Evolutionary conservation across 176 grass and related monocot species (phyloP), one percentile per base, ranked within the genome.

Genomic region (Typha latifolia): DNA sequence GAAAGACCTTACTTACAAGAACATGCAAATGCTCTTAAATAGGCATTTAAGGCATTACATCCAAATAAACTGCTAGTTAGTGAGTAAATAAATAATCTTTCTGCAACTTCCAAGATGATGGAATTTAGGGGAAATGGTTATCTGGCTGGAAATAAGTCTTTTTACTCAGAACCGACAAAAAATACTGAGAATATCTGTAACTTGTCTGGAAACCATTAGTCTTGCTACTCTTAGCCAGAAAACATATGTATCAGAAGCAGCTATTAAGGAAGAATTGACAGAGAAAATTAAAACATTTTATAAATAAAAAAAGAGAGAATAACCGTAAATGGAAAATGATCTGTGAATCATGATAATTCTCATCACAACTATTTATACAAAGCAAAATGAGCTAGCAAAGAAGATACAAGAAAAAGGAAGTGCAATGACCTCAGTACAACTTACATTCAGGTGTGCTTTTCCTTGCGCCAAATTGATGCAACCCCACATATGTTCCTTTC

Each of bases 391-490:
- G 23, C 31, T 71, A 14, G 62, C 47, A 19, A 12, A 21, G 51
- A 62, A 76, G 20, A 49, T 79, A 12, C 29, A 1, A 0, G 66
- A 59, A 59, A 59, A 59, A 6, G 11, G 20, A 59, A 19, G 8
- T 9, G 18, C 53, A 59, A 59, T 22, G 53, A 21, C 16, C 20
- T 11, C 53, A 64, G 22, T 72, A 70, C 2, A 68, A 71, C 86
- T 87, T 81, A 99, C 89, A 89, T 85, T 99, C 95, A 83, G 95
- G 86, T 59, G 95, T 99, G 77, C 84, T 87, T 90, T 71, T 94
- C 67, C 72, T 86, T 48, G 76, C 81, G 67, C 95, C 89, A 23
- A 99, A 99, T 62, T 85, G 85, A 66, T 80, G 82, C 71, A 94
- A 69, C 22, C 95, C 89, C 3, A 99, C 84, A 65, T 74, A 81